Evolutionary conservation across 306 rosid genomes (phyloP), one percentile per base, ranked within the genome.

Genomic region (Casuarina cunninghamiana): DNA sequence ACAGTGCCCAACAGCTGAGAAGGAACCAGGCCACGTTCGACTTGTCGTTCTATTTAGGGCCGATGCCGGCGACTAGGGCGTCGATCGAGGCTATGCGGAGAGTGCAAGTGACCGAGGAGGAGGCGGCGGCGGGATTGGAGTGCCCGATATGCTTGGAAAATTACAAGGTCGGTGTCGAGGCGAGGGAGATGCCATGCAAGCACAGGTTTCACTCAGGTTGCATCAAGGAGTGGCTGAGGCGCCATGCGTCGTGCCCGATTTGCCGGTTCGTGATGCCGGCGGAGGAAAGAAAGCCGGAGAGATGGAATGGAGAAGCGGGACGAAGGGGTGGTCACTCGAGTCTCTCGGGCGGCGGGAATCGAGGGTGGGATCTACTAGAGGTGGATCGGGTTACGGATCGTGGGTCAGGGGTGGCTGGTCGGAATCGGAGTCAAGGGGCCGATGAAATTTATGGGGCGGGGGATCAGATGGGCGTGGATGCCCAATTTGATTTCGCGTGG

Each of bases 151-250:
- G 86, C 75, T 54, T 82, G 73, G 83, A 82, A 8, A 62, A 16
- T 9, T 73, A 67, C 58, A 51, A 76, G 54, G 71, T 70, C 19
- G 84, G 57, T 5, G 78, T 60, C 17, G 84, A 85, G 15, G 80
- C 80, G 9, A 79, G 74, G 12, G 80, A 82, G 77, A 82, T 86
- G 84, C 86, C 86, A 1, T 83, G 86, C 49, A 80, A 80, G 13
- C 89, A 83, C 17, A 32, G 19, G 75, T 83, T 79, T 16, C 89
- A 86, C 44, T 71, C 79, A 2, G 77, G 45, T 42, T 83, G 84
- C 35, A 83, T 83, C 3, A 81, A 71, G 66, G 70, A 58, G 15
- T 86, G 85, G 89, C 53, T 86, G 16, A 44, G 72, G 46, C 15
- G 73, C 19, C 83, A 42, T 7, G 81, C 77, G 54, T 77, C 87